A percentile compares a stretch with the other conserved stretches of the same genome.
phyloP scores from a whole-genome alignment of 1,284 basidiomycete species.

The Xerocomus amazonicus region DNA sequence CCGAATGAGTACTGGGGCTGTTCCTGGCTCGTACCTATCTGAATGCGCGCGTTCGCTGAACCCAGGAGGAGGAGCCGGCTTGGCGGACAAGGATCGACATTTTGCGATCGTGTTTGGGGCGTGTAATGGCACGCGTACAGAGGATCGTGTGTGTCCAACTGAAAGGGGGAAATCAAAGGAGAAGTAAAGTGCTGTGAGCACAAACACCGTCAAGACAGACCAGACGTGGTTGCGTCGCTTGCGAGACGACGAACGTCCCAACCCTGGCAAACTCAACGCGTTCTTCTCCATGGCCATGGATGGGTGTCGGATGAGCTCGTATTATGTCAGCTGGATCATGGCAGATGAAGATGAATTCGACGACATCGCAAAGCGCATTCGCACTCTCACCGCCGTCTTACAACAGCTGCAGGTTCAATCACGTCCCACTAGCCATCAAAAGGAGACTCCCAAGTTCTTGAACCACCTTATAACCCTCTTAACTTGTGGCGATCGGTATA shows the following conservation, averaged over 20 bases:
- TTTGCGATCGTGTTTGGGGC: slow-evolving; percentile 19
- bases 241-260: slow-evolving; percentile 4
- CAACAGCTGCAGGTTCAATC: no score
- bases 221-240: no score
- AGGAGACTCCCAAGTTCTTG: no score
- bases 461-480: no score
- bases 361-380: no score
- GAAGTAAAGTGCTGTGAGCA: slow-evolving; percentile 18
- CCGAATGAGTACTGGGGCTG: slow-evolving; percentile 55
- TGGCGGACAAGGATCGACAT: slow-evolving; percentile 26
- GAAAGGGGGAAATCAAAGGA: slow-evolving; percentile 8
- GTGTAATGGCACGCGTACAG: slow-evolving; percentile 19
- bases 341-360: no score
- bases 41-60: slow-evolving; percentile 55
- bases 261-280: background rate
- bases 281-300: slow-evolving; percentile 17
- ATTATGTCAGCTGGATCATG: no score
- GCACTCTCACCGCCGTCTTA: no score
- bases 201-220: slow-evolving; percentile 13
- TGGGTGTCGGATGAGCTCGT: no score
- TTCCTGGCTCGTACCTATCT: slow-evolving; percentile 66
- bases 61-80: slow-evolving; percentile 46
- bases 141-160: no score
- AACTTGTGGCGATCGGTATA: no score
- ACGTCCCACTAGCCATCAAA: no score